A percentile compares a stretch with the other conserved stretches of the same genome.
Conservation (phyloP, 2,329 filamentous ascomycete genomes). For the Rutstroemia sp. region DNA sequence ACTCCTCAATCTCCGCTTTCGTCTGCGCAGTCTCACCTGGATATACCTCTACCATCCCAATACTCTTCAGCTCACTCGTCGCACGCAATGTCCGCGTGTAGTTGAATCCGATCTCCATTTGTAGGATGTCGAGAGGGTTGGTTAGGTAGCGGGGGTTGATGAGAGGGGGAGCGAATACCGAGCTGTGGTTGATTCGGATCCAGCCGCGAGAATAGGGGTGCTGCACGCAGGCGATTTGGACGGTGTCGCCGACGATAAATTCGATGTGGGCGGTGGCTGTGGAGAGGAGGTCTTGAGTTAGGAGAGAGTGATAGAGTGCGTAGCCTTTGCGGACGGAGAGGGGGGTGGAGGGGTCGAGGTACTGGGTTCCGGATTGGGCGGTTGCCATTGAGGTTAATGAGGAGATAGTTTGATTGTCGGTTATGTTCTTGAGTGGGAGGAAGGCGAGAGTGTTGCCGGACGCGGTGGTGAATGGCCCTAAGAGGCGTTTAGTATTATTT, state of each 20-base stretch:
- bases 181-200: constrained; percentile 39
- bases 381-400: not conserved
- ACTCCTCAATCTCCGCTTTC: not conserved
- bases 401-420: not conserved
- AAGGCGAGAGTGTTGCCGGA: not conserved
- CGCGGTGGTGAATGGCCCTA: constrained; percentile 8
- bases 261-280: not conserved
- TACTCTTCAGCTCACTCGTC: not conserved
- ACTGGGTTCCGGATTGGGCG: not conserved
- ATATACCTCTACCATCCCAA: not conserved
- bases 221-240: constrained; percentile 26
- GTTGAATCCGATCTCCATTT: not conserved
- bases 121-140: constrained; percentile 33
- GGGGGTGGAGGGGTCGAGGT: not conserved
- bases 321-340: not conserved
- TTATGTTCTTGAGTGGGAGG: not conserved
- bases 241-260: not conserved
- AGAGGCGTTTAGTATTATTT: not conserved
- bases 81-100: constrained; percentile 6
- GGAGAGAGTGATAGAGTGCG: not conserved
- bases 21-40: not conserved
- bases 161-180: constrained; percentile 28
- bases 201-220: constrained; percentile 47
- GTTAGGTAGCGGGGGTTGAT: constrained; percentile 37
- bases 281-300: not conserved